phyloP scores from a whole-genome alignment of 2,329 filamentous ascomycete species.

The Aspergillus calidoustus region DNA sequence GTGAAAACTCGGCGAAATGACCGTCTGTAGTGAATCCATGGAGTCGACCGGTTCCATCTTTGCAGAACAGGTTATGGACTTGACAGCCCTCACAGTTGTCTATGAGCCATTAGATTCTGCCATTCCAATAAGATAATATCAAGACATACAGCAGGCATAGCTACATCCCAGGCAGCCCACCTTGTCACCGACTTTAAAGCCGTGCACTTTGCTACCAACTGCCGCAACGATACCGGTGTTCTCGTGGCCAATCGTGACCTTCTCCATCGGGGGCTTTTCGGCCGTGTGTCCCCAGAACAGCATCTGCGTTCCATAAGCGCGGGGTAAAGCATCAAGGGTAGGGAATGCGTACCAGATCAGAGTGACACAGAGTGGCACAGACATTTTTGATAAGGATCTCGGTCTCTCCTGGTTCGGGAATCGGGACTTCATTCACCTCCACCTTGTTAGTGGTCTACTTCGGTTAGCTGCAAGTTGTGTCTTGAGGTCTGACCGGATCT shows the following conservation, averaged over 20 bases:
- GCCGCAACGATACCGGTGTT: constrained; percentile 5
- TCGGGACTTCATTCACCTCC: constrained; percentile 8
- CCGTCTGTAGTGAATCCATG: constrained; percentile 1
- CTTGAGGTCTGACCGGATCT: too few relatives aligned
- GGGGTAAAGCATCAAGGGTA: neutral
- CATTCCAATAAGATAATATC: neutral
- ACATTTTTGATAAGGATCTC: constrained; percentile 15
- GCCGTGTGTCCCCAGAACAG: constrained; percentile 8
- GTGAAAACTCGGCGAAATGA: constrained; percentile 3
- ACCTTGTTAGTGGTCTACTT: neutral
- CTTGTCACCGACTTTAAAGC: constrained; percentile 6
- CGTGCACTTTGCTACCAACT: constrained; percentile 1
- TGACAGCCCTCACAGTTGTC: constrained; percentile 14
- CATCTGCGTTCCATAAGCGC: neutral
- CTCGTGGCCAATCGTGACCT: constrained; percentile 12
- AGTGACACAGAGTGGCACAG: constrained; percentile 14
- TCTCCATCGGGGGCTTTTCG: constrained; percentile 4
- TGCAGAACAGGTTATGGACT: constrained; percentile 11
- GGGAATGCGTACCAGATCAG: constrained; percentile 2
- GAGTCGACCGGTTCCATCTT: neutral
- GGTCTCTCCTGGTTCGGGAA: constrained; percentile 4
- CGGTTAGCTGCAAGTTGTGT: neutral
- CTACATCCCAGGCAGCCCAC: constrained; percentile 12
- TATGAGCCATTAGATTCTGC: neutral
- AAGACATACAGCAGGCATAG: constrained; percentile 7